These are phyloP conservation scores for Debaryomyces coudertii DNA, from an alignment of 1,139 yeast species.

Conservation along the genomic window DNA sequence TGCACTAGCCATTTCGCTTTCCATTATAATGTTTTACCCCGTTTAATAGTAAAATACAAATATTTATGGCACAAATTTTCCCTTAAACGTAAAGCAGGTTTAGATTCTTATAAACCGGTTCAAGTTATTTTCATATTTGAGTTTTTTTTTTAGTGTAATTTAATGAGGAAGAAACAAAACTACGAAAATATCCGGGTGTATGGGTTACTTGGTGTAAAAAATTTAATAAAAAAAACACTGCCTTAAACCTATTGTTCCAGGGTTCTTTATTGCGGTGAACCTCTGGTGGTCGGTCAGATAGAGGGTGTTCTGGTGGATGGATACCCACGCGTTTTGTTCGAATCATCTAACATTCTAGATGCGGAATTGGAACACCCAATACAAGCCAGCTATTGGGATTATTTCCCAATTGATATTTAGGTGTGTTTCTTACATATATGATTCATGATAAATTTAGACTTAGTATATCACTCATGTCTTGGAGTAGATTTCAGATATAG, in stretches of 20 bases:
- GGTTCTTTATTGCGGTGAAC: not conserved
- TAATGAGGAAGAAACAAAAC: not conserved
- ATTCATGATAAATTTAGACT: too few relatives aligned
- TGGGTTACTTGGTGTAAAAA: slow-evolving; percentile 1
- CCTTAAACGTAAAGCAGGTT: not conserved
- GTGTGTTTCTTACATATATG: too few relatives aligned
- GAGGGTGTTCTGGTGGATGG: not conserved
- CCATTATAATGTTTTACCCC: slow-evolving; percentile 18
- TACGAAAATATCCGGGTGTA: slow-evolving; percentile 4
- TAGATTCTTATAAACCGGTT: not conserved
- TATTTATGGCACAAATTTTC: not conserved
- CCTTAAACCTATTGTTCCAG: not conserved
- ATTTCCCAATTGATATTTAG: too few relatives aligned
- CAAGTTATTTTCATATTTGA: slow-evolving; percentile 1
- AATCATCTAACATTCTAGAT: too few relatives aligned
- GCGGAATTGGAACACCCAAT: too few relatives aligned
- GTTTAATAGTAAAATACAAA: not conserved
- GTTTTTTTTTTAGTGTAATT: not conserved
- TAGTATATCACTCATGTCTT: too few relatives aligned
- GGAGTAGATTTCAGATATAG: too few relatives aligned
- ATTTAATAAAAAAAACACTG: not conserved
- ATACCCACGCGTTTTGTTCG: too few relatives aligned
- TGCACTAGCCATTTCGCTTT: slow-evolving; percentile 24
- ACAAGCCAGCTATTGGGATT: too few relatives aligned
- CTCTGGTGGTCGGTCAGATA: not conserved